Percentiles rank a stretch among this genome's conserved stretches.
phyloP scores from a whole-genome alignment of 495 filamentous ascomycete genomes.

The Tricharina praecox region DNA sequence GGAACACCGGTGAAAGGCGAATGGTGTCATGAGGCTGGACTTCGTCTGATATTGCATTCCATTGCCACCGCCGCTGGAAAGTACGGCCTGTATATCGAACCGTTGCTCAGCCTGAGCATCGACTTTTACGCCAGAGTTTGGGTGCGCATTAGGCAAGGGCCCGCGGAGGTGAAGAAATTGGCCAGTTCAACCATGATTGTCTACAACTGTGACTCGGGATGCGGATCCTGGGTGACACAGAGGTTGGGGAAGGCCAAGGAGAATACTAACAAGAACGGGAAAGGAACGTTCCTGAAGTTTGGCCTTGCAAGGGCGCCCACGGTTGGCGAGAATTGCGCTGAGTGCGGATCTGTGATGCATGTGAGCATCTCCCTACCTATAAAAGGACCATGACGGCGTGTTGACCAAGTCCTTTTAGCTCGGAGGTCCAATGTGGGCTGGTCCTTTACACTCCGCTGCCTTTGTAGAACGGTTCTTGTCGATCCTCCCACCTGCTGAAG shows the following conservation, averaged over 20 bases:
- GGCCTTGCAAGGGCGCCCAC: conserved; percentile 51
- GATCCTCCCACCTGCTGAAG: conserved; percentile 43
- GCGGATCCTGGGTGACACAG: conserved; percentile 73
- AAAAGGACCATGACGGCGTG: neutral
- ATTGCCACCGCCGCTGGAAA: conserved; percentile 62
- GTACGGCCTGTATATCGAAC: conserved; percentile 84
- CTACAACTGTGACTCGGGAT: conserved; percentile 78
- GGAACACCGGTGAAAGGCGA: conserved; percentile 67
- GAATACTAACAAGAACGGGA: conserved; percentile 49
- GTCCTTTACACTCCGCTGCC: conserved; percentile 63
- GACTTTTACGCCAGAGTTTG: conserved; percentile 93
- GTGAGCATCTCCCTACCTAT: conserved; percentile 5
- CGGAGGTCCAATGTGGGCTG: conserved; percentile 85
- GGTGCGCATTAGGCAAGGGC: conserved; percentile 59
- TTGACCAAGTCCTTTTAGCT: conserved; percentile 28
- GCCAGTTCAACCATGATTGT: conserved; percentile 83
- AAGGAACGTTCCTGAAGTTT: conserved; percentile 53
- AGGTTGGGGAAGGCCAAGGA: conserved; percentile 48
- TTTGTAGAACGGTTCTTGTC: conserved; percentile 65
- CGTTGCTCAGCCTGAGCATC: conserved; percentile 76
- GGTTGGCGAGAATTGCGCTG: conserved; percentile 44
- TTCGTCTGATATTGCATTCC: conserved; percentile 67
- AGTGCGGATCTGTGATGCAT: conserved; percentile 77
- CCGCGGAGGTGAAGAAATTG: conserved; percentile 71
- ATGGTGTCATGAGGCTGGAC: conserved; percentile 74